Conservation (phyloP, 2,329 filamentous ascomycete genomes). For the Fusarium falciforme region DNA sequence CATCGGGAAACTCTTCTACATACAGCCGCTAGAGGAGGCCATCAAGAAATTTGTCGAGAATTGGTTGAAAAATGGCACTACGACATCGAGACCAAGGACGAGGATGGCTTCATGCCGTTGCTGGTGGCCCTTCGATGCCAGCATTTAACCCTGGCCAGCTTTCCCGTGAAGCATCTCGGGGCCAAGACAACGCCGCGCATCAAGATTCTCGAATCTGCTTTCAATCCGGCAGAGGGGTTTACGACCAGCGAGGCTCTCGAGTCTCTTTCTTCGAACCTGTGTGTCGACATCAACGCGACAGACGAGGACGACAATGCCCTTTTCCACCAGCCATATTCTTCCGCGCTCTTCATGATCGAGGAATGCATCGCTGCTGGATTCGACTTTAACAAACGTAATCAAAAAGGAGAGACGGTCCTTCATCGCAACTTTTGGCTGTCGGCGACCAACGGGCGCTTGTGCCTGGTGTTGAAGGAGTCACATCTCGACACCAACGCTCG, state of each 20-base stretch:
- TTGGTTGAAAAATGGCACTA: not conserved
- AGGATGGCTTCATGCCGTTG: fast-evolving
- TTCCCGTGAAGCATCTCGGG: not conserved
- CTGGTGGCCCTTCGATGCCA: fast-evolving
- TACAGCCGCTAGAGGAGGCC: not conserved
- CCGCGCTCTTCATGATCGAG: not conserved
- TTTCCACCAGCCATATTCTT: not conserved
- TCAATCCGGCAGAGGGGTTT: no score
- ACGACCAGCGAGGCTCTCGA: not conserved
- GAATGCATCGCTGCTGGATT: not conserved
- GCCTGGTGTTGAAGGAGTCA: not conserved
- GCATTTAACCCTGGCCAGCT: not conserved
- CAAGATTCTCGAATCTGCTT: not conserved
- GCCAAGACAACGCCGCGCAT: not conserved
- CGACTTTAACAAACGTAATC: not conserved
- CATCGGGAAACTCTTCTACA: not conserved
- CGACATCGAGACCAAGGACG: not conserved
- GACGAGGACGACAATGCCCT: not conserved
- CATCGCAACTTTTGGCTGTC: not conserved
- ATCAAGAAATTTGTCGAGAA: not conserved
- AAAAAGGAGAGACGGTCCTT: not conserved
- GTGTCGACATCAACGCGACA: not conserved
- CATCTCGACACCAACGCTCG: not conserved
- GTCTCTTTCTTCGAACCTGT: not conserved
- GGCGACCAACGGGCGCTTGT: not conserved